Evolutionary conservation across 345 rosid genomes (phyloP).

Genomic region (Hypericum androsaemum): DNA sequence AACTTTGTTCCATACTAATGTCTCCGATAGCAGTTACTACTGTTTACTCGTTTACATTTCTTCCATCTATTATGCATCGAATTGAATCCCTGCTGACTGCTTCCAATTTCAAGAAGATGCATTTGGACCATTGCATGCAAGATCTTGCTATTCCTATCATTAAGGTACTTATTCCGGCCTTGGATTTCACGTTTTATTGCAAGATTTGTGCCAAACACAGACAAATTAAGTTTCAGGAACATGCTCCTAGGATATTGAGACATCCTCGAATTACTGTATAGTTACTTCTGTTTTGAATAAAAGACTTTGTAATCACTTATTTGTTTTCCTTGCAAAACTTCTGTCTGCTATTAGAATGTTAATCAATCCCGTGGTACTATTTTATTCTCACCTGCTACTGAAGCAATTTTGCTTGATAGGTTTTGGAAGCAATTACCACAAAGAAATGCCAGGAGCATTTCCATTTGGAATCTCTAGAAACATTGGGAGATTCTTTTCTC

Average conservation of each 20-base stretch:
- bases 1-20: constrained; percentile 52
- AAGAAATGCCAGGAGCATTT: constrained; percentile 70
- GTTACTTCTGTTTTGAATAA: too few species aligned
- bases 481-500: constrained; percentile 89
- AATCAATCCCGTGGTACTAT: too few species aligned
- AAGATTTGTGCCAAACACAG: too few species aligned
- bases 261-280: too few species aligned
- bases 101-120: constrained; percentile 48
- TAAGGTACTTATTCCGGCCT: constrained; percentile 37
- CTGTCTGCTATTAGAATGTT: too few species aligned
- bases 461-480: constrained; percentile 78
- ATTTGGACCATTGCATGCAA: constrained; percentile 24
- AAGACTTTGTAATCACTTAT: too few species aligned
- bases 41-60: constrained; percentile 54
- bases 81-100: constrained; percentile 75
- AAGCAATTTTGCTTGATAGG: constrained; percentile 26
- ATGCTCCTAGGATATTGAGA: too few species aligned
- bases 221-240: too few species aligned
- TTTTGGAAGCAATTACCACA: constrained; percentile 83
- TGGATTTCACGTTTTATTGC: too few species aligned
- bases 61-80: constrained; percentile 73
- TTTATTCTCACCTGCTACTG: constrained; percentile 7
- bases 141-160: constrained; percentile 49
- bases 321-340: too few species aligned
- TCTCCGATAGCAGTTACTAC: constrained; percentile 61